Evolutionary conservation across 2,329 filamentous ascomycete species (phyloP), one percentile per base, ranked within the genome.

Genomic region (Sporothrix brasiliensis): DNA sequence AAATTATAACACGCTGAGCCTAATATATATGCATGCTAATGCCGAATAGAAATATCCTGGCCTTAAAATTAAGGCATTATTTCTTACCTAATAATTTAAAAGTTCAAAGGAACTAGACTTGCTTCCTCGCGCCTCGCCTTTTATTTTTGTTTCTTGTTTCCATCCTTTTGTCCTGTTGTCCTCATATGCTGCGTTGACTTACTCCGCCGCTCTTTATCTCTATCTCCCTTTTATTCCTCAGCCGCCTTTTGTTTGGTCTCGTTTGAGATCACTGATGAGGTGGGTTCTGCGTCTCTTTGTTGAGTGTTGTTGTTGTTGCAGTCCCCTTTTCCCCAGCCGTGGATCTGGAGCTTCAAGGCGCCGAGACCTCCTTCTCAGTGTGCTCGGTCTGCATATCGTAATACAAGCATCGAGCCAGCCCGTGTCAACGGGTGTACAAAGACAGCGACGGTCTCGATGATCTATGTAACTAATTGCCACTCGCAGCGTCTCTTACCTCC

Each of bases 201-300:
- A 61, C 69, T 70, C 69, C 69, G 69, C 69, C 69, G 27, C 44
- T 70, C 69, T 70, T 70, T 70, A 41, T 16, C 41, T 52, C 13
- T 19, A 14, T 34, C 19, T 54, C 21, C 4, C 27, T 24, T 41
- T 21, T 34, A 30, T 16, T 53, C 1, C 16, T 30, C 21, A 24
- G 10, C 39, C 7, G n/a, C 4, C 1, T 30, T n/a, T 54, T 24
- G 27, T 63, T 27, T 44, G 53, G 30, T 63, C 56, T 65, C 39
- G 10, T 44, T 52, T 16, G 68, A 65, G 68, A 65, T 65, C 34
- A 9, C 54, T 50, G 67, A 52, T 52, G 30, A 41, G 49, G 67
- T 63, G 47, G 63, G 67, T 63, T 52, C 14, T 54, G 34, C 5
- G 34, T 34, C 34, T 34, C 4, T 34, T 34, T 34, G 34, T 24